phyloP scores from a whole-genome alignment of 495 filamentous ascomycete genomes.

The Aspergillus heteromorphus region DNA sequence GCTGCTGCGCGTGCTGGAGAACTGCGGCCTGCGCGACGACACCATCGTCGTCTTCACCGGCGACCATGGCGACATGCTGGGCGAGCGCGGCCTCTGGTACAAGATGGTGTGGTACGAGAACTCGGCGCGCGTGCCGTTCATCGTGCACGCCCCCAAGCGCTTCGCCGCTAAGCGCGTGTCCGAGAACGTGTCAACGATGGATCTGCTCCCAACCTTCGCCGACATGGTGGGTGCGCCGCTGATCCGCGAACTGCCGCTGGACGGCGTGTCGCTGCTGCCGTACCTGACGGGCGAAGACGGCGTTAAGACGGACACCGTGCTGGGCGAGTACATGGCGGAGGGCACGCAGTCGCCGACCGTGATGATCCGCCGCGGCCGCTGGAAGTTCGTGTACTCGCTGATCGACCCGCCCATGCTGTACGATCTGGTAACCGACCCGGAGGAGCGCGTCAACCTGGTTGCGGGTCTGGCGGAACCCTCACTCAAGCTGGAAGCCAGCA shows the following conservation, averaged over 20 bases:
- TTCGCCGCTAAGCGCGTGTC: constrained; percentile 64
- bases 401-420: constrained; percentile 76
- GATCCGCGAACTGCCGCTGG: constrained; percentile 61
- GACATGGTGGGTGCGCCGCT: constrained; percentile 67
- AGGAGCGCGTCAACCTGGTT: constrained; percentile 68
- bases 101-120: constrained; percentile 91
- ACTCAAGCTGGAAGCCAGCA: constrained; percentile 17
- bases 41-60: constrained; percentile 84
- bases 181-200: constrained; percentile 78
- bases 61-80: constrained; percentile 91
- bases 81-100: constrained; percentile 86
- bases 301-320: constrained; percentile 61
- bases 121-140: constrained; percentile 74
- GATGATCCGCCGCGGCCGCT: constrained; percentile 79
- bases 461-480: constrained; percentile 22
- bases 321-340: constrained; percentile 86
- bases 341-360: constrained; percentile 80
- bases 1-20: constrained; percentile 64
- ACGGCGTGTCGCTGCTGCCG: constrained; percentile 67
- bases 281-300: constrained; percentile 58
- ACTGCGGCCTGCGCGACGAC: constrained; percentile 69
- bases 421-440: constrained; percentile 65
- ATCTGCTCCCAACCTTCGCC: constrained; percentile 78
- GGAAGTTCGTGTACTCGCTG: constrained; percentile 79
- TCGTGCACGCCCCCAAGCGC: constrained; percentile 64